These are phyloP conservation scores for Delonix regia DNA, from an alignment of 306 rosid species.

Conservation along the genomic window DNA sequence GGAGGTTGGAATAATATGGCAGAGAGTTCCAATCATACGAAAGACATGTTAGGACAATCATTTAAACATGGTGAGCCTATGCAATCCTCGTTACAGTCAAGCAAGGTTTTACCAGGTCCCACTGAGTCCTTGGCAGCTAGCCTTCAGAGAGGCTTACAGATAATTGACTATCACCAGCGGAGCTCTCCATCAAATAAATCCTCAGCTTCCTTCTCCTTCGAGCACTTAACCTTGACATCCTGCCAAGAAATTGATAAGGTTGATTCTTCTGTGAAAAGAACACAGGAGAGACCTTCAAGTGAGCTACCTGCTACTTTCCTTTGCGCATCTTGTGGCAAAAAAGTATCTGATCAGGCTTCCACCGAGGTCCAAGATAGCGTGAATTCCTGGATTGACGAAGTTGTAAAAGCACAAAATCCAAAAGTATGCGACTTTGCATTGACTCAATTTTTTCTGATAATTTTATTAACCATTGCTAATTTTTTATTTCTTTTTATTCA, in stretches of 20 bases:
- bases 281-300: slow-evolving; percentile 45
- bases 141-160: slow-evolving; percentile 90
- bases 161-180: slow-evolving; percentile 85
- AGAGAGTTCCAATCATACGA: slow-evolving; percentile 54
- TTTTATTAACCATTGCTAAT: not conserved
- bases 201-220: slow-evolving; percentile 84
- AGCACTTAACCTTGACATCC: slow-evolving; percentile 59
- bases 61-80: slow-evolving; percentile 50
- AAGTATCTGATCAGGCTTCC: slow-evolving; percentile 44
- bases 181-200: slow-evolving; percentile 73
- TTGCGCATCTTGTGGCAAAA: slow-evolving; percentile 73
- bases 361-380: slow-evolving; percentile 51
- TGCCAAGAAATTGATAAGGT: slow-evolving; percentile 54
- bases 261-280: slow-evolving; percentile 44
- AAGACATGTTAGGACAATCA: slow-evolving; percentile 61
- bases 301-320: slow-evolving; percentile 51
- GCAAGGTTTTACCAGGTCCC: slow-evolving; percentile 70
- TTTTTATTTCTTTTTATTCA: not conserved
- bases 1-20: slow-evolving; percentile 54
- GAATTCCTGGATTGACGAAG: slow-evolving; percentile 46
- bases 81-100: slow-evolving; percentile 62
- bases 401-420: slow-evolving; percentile 47
- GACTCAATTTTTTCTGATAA: slow-evolving; percentile 13
- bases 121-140: slow-evolving; percentile 92
- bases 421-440: slow-evolving; percentile 45